Percentiles rank a stretch among this genome's conserved stretches.
Conservation (phyloP, 495 filamentous ascomycete species). For the Thermothielavioides terrestris region DNA sequence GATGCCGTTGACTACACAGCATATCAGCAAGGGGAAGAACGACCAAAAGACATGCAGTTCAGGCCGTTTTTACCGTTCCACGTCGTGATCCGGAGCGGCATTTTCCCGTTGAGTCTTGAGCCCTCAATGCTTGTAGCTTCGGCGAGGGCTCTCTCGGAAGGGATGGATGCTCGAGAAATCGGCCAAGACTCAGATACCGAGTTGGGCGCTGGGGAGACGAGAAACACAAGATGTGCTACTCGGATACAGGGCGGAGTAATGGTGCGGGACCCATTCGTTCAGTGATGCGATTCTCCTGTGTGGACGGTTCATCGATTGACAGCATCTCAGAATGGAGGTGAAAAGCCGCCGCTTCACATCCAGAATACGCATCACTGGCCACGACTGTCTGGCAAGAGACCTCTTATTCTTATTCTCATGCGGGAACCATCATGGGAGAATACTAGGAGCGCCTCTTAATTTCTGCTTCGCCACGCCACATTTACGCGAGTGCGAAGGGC, state of each 20-base stretch:
- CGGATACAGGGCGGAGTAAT: background rate
- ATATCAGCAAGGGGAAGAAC: background rate
- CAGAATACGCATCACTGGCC: background rate
- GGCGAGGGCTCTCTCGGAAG: too few species aligned
- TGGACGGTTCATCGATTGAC: too few species aligned
- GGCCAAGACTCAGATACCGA: too few species aligned
- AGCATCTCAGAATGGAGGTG: background rate
- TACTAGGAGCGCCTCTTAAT: too few species aligned
- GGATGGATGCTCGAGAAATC: too few species aligned
- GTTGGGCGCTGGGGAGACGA: too few species aligned
- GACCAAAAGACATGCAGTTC: background rate
- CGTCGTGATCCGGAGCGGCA: conserved; percentile 77
- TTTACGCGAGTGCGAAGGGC: background rate
- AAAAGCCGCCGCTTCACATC: background rate
- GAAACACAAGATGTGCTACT: too few species aligned
- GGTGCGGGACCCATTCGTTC: background rate
- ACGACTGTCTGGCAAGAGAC: background rate
- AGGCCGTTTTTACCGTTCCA: conserved; percentile 85
- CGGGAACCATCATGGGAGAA: too few species aligned
- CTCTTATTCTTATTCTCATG: too few species aligned
- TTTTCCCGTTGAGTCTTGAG: conserved; percentile 23
- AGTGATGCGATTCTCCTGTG: background rate
- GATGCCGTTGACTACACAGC: conserved; percentile 78
- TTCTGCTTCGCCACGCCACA: background rate
- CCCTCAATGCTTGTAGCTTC: background rate